Conservation (phyloP, 2,329 filamentous ascomycete species). For the Orbilia quercus region DNA sequence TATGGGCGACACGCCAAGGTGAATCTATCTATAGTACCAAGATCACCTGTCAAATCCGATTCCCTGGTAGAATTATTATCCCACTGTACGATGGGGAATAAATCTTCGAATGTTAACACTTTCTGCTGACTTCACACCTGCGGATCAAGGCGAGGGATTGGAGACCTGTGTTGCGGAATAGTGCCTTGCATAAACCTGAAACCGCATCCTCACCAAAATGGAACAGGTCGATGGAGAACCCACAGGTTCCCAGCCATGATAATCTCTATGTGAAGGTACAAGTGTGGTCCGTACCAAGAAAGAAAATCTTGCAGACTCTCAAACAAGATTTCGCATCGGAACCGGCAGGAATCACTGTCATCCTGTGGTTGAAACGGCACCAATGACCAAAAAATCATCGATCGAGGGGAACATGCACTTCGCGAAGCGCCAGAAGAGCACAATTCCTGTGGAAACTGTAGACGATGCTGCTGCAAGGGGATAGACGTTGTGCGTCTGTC, state of each 20-base stretch:
- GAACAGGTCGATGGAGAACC: constrained; percentile 47
- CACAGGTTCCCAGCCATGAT: background rate
- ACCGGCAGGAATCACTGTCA: constrained; percentile 24
- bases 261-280: constrained; percentile 20
- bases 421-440: constrained; percentile 9
- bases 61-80: background rate
- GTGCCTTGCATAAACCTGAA: constrained; percentile 47
- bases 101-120: background rate
- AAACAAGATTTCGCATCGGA: constrained; percentile 30
- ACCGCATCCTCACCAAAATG: constrained; percentile 44
- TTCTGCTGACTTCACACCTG: constrained; percentile 7
- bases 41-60: background rate
- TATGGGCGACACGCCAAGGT: background rate
- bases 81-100: constrained; percentile 2
- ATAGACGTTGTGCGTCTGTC: background rate
- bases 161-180: constrained; percentile 30
- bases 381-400: background rate
- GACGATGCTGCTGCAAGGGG: background rate
- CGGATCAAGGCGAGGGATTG: background rate
- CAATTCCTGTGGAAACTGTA: background rate
- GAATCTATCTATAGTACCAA: constrained; percentile 10
- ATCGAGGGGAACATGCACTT: background rate
- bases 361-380: constrained; percentile 9
- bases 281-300: background rate
- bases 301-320: constrained; percentile 34